phyloP scores from a whole-genome alignment of 1,284 basidiomycete species.

The Ustilago vetiveriae region DNA sequence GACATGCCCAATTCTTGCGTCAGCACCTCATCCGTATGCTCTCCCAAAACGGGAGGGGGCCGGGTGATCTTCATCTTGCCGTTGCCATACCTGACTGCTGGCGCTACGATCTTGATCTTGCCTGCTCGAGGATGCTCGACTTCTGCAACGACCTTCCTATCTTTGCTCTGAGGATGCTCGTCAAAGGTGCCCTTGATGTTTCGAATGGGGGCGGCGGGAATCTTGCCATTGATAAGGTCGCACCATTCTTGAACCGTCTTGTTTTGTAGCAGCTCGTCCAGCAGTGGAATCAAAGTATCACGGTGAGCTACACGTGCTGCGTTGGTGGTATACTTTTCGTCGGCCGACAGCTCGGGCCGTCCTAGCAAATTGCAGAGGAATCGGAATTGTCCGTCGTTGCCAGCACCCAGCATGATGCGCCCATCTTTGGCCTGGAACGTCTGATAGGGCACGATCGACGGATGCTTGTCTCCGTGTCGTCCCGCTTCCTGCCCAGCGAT shows the following conservation, averaged over 20 bases:
- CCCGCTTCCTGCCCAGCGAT: conserved; percentile 84
- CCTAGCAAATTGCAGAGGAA: conserved; percentile 35
- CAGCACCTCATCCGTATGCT: conserved; percentile 68
- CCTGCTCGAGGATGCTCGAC: conserved; percentile 78
- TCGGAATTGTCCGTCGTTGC: conserved; percentile 84
- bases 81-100: conserved; percentile 88
- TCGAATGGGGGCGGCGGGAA: conserved; percentile 74
- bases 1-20: conserved; percentile 77
- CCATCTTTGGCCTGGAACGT: conserved; percentile 48
- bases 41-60: conserved; percentile 65
- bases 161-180: conserved; percentile 82
- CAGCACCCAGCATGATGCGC: conserved; percentile 76
- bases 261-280: conserved; percentile 71
- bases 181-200: conserved; percentile 88
- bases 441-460: conserved; percentile 63
- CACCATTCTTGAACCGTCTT: conserved; percentile 56
- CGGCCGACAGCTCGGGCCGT: conserved; percentile 29
- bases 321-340: conserved; percentile 70
- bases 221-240: conserved; percentile 45
- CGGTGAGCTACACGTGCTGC: conserved; percentile 80
- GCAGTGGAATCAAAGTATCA: conserved; percentile 76
- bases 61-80: conserved; percentile 70
- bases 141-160: conserved; percentile 74
- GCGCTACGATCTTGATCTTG: conserved; percentile 83
- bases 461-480: conserved; percentile 90